Evolutionary conservation across 2,329 filamentous ascomycete genomes (phyloP).

Genomic region (Hansfordia pulvinata): DNA sequence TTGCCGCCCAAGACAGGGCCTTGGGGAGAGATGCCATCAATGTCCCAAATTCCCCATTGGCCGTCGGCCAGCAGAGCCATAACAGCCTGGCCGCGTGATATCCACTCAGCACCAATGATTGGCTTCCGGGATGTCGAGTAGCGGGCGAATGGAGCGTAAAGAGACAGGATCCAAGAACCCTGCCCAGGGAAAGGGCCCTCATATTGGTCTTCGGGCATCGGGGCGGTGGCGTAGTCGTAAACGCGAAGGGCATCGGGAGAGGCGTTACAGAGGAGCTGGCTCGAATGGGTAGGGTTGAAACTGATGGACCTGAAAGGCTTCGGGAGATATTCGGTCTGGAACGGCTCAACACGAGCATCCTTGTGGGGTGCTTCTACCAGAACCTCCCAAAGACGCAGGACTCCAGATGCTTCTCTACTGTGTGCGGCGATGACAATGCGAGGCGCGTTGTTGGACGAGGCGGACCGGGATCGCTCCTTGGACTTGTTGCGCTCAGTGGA

Average conservation of each 20-base stretch:
- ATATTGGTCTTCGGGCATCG: slow-evolving; percentile 36
- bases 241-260: slow-evolving; percentile 42
- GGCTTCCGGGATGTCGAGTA: slow-evolving; percentile 38
- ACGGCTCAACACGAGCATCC: slow-evolving; percentile 28
- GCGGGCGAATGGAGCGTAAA: slow-evolving; percentile 42
- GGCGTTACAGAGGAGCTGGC: slow-evolving; percentile 43
- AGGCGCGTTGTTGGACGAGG: slow-evolving; percentile 12
- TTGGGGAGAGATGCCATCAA: slow-evolving; percentile 41
- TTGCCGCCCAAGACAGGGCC: slow-evolving; percentile 32
- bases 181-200: slow-evolving; percentile 38
- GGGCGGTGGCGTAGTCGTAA: slow-evolving; percentile 44
- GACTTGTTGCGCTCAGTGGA: slow-evolving; percentile 18
- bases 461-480: slow-evolving; percentile 20
- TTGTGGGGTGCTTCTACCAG: slow-evolving; percentile 28
- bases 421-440: slow-evolving; percentile 46
- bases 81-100: slow-evolving; percentile 44
- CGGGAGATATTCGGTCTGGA: slow-evolving; percentile 46
- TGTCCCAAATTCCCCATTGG: slow-evolving; percentile 56
- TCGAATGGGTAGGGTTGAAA: slow-evolving; percentile 46
- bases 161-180: slow-evolving; percentile 50
- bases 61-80: slow-evolving; percentile 46
- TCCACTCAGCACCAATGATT: slow-evolving; percentile 49
- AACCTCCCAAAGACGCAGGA: slow-evolving; percentile 44
- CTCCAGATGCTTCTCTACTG: slow-evolving; percentile 43
- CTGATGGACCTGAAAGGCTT: slow-evolving; percentile 39